A percentile compares a stretch with the other conserved stretches of the same genome.
phyloP scores from a whole-genome alignment of 371 early-diverging fungal genomes.

The Zopfochytrium polystomum region DNA sequence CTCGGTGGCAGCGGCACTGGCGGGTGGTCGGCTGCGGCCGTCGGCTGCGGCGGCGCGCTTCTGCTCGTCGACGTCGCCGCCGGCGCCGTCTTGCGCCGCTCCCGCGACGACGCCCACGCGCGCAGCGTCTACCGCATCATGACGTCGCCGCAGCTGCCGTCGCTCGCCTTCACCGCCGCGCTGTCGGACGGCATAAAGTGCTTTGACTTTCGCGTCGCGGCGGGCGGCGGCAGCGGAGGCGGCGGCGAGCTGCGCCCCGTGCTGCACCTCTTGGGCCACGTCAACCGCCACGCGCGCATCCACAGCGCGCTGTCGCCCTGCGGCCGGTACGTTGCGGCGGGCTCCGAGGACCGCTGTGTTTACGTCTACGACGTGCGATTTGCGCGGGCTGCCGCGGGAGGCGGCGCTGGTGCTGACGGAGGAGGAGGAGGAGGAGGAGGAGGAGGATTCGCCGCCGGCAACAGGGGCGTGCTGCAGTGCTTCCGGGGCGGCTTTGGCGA shows the following conservation, averaged over 20 bases:
- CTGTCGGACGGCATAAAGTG: slow-evolving; percentile 5
- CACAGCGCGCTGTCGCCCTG: slow-evolving; percentile 15
- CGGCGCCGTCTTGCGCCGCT: background rate
- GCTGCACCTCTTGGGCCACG: slow-evolving; percentile 17
- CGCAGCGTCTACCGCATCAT: background rate
- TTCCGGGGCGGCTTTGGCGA: slow-evolving; percentile 5
- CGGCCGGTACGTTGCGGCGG: slow-evolving; percentile 20
- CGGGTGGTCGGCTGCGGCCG: background rate
- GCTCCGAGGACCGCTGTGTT: slow-evolving; percentile 22
- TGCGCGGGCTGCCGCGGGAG: background rate
- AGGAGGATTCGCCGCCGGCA: too few species aligned
- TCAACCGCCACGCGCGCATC: slow-evolving; percentile 13
- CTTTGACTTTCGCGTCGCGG: slow-evolving; percentile 11
- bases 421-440: too few species aligned
- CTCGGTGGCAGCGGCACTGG: background rate
- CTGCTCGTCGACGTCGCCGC: too few species aligned
- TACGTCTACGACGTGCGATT: slow-evolving; percentile 20
- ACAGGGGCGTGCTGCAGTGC: background rate
- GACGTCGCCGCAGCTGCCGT: background rate
- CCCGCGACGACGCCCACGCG: slow-evolving; percentile 5
- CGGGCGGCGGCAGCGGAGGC: background rate
- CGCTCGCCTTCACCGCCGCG: slow-evolving; percentile 7
- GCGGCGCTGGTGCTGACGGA: too few species aligned
- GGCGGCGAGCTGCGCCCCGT: slow-evolving; percentile 12
- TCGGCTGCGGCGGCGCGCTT: background rate